A percentile compares a stretch with the other conserved stretches of the same genome.
Evolutionary conservation across 2,329 filamentous ascomycete species (phyloP).

Genomic region (Diaporthe caulivora): DNA sequence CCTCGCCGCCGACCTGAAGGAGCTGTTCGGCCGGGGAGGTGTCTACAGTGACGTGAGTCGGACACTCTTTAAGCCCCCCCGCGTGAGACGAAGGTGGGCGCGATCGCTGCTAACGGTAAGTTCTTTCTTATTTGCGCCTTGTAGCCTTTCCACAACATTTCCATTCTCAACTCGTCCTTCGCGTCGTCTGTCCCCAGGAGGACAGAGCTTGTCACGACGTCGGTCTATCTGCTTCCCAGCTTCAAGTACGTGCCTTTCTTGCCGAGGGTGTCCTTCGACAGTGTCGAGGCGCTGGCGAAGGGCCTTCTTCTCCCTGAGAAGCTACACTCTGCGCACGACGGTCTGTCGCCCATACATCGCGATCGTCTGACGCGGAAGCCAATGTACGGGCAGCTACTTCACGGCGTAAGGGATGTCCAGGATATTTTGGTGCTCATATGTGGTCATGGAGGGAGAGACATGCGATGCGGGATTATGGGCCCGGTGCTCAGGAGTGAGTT

Average conservation of each 20-base stretch:
- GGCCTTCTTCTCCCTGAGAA: constrained; percentile 74
- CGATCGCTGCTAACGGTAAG: constrained; percentile 49
- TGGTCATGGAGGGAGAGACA: constrained; percentile 85
- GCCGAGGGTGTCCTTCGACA: constrained; percentile 70
- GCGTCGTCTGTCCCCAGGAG: constrained; percentile 64
- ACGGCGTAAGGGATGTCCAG: constrained; percentile 70
- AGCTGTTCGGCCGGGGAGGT: constrained; percentile 75
- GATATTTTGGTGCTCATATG: constrained; percentile 88
- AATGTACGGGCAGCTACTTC: constrained; percentile 64
- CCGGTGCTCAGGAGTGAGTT: constrained; percentile 81
- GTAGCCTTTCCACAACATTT: constrained; percentile 86
- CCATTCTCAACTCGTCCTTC: constrained; percentile 83
- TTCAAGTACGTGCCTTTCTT: constrained; percentile 85
- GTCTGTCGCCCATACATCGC: constrained; percentile 68
- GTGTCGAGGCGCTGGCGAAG: constrained; percentile 69
- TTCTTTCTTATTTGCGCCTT: constrained; percentile 34
- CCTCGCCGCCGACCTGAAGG: constrained; percentile 79
- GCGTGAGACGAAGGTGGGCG: constrained; percentile 26
- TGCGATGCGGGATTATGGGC: constrained; percentile 84
- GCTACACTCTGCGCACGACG: constrained; percentile 72
- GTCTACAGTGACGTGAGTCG: constrained; percentile 73
- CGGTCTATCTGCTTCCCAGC: constrained; percentile 82
- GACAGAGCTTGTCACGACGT: constrained; percentile 65
- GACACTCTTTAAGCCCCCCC: not conserved
- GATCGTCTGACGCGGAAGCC: constrained; percentile 65